Evolutionary conservation across 1,284 basidiomycete genomes (phyloP).

Genomic region (Ustilago hordei): DNA sequence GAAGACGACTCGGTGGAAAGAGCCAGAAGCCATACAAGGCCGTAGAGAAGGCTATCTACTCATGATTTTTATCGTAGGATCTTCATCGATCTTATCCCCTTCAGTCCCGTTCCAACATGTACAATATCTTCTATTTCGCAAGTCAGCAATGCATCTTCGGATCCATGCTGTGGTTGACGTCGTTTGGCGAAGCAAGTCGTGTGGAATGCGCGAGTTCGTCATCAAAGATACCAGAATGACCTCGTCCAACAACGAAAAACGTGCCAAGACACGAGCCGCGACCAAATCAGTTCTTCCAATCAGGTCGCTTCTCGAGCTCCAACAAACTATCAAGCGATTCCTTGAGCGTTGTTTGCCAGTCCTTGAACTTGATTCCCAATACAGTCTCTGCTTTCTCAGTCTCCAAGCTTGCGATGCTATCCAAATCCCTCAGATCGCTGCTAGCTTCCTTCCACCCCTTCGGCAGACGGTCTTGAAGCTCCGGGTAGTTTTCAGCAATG

Average conservation of each 20-base stretch:
- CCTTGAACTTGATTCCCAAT: conserved; percentile 49
- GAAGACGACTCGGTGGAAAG: conserved; percentile 8
- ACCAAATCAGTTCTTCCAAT: conserved; percentile 39
- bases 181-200: too few species aligned
- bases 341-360: conserved; percentile 60
- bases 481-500: conserved; percentile 47
- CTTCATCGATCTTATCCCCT: too few species aligned
- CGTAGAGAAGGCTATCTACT: conserved; percentile 30
- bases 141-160: too few species aligned
- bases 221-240: too few species aligned
- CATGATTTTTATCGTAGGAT: neutral
- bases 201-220: too few species aligned
- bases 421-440: conserved; percentile 18
- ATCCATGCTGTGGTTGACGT: too few species aligned
- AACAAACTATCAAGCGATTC: conserved; percentile 56
- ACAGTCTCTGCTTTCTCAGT: conserved; percentile 44
- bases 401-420: conserved; percentile 48
- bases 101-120: neutral
- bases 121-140: neutral
- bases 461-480: conserved; percentile 52
- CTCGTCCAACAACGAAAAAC: too few species aligned
- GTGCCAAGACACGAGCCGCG: too few species aligned
- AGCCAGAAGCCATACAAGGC: conserved; percentile 21
- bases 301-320: conserved; percentile 45
- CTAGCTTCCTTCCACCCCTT: conserved; percentile 57